Evolutionary conservation across 1,284 basidiomycete genomes (phyloP), one percentile per base, ranked within the genome.

Genomic region (Binderoboletus segoi): DNA sequence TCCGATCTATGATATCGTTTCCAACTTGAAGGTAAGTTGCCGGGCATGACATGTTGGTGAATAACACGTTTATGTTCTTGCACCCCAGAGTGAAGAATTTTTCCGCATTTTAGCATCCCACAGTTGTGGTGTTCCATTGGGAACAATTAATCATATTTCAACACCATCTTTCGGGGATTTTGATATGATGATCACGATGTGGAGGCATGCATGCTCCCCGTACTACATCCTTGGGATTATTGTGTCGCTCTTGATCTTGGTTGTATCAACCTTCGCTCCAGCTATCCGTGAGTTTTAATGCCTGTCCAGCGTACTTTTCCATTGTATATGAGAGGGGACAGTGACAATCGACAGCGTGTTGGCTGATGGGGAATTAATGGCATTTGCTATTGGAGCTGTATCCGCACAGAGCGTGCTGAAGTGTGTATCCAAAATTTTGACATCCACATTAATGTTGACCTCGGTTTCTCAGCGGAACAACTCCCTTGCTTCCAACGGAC

Each of bases 31-130:
- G 58, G 67, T 60, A 43, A 43, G 60, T n/a, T n/a, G n/a, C n/a
- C n/a, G n/a, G n/a, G n/a, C 24, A 7, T 30, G 3, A 18, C 7
- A 15, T 48, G n/a, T n/a, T n/a, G n/a, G n/a, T n/a, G n/a, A n/a
- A n/a, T n/a, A n/a, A n/a, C n/a, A n/a, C n/a, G 16, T 40, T 56
- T 16, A 48, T 55, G 8, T 28, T 33, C 11, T 32, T 3, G 10
- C 12, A 32, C 2, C 26, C 20, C 21, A 69, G 67, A 72, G 62
- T 23, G 70, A 69, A 58, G 67, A 69, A 43, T 72, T 70, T 23
- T 72, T 70, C 40, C 69, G 68, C 12, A 46, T 43, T 11, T 37
- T 70, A 7, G 51, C 55, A 10, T 46, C 55, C 4, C 60, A 45
- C 2, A 50, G 7, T 8, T 32, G 56, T 6, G 70, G 70, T 18